Conservation (phyloP, 2,329 filamentous ascomycete genomes). For the Claviceps fusiformis region DNA sequence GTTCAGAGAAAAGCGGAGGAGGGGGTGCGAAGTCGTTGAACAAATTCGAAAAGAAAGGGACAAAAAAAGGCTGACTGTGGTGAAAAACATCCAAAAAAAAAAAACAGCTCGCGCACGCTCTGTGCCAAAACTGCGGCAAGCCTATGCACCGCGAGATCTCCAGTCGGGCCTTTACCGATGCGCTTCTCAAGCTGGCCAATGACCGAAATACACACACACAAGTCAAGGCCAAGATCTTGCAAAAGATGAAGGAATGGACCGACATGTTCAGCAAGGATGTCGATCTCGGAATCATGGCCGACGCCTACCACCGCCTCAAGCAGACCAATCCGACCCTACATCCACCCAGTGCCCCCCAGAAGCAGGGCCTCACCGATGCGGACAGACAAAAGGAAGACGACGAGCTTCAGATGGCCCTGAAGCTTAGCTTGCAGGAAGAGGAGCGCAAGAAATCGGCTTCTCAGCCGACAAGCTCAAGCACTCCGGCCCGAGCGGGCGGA, state of each 20-base stretch:
- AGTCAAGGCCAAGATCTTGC: conserved; percentile 92
- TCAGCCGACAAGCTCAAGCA: conserved; percentile 18
- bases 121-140: conserved; percentile 83
- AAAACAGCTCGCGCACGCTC: conserved; percentile 61
- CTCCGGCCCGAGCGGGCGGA: conserved; percentile 23
- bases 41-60: neutral
- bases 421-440: conserved; percentile 84
- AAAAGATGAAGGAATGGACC: conserved; percentile 92
- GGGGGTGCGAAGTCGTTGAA: neutral
- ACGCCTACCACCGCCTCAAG: conserved; percentile 82
- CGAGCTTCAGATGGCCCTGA: conserved; percentile 90
- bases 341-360: conserved; percentile 82
- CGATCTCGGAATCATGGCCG: conserved; percentile 94
- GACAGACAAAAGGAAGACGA: conserved; percentile 95
- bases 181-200: conserved; percentile 75
- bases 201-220: conserved; percentile 93
- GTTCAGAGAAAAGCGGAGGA: neutral
- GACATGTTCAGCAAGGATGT: conserved; percentile 85
- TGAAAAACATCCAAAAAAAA: too few relatives aligned
- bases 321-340: conserved; percentile 74
- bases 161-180: conserved; percentile 87
- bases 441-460: conserved; percentile 40
- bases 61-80: neutral
- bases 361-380: conserved; percentile 76
- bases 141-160: conserved; percentile 81